These are phyloP conservation scores for Laguncularia racemosa DNA, from an alignment of 345 rosid genomes.

Conservation along the genomic window DNA sequence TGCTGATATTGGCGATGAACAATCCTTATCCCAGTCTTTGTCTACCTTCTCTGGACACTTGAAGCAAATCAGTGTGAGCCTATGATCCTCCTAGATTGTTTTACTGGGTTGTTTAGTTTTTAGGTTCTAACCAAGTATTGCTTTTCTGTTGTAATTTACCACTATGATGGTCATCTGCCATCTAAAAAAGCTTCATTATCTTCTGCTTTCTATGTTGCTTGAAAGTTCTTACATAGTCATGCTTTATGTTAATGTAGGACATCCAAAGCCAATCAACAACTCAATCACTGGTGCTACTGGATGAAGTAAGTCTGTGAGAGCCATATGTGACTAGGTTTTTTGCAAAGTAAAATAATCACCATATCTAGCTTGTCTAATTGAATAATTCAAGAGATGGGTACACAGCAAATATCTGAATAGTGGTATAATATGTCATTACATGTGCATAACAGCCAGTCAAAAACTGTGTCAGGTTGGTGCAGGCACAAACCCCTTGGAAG, in stretches of 20 bases:
- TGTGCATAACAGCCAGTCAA: neutral
- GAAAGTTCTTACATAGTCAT: neutral
- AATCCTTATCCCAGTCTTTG: slow-evolving; percentile 80
- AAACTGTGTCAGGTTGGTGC: slow-evolving; percentile 61
- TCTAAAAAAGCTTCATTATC: neutral
- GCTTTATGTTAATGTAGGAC: slow-evolving; percentile 43
- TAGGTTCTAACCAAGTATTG: too few relatives aligned
- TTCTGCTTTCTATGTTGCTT: neutral
- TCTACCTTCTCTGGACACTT: slow-evolving; percentile 95
- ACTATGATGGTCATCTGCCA: too few relatives aligned
- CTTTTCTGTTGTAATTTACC: too few relatives aligned
- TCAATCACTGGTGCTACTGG: slow-evolving; percentile 77
- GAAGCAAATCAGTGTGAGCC: slow-evolving; percentile 81
- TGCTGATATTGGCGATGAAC: slow-evolving; percentile 96
- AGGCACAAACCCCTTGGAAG: slow-evolving; percentile 98
- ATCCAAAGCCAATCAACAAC: slow-evolving; percentile 66
- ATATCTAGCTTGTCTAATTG: neutral
- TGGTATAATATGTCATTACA: neutral
- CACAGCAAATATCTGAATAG: neutral
- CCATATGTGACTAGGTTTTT: neutral
- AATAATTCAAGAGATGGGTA: too few relatives aligned
- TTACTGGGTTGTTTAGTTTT: neutral
- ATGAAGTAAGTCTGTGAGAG: slow-evolving; percentile 58
- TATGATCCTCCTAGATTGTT: slow-evolving; percentile 10
- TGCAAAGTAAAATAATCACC: slow-evolving; percentile 1